A percentile compares a stretch with the other conserved stretches of the same genome.
Conservation (phyloP, 2,329 filamentous ascomycete species). For the Fusarium mexicanum region DNA sequence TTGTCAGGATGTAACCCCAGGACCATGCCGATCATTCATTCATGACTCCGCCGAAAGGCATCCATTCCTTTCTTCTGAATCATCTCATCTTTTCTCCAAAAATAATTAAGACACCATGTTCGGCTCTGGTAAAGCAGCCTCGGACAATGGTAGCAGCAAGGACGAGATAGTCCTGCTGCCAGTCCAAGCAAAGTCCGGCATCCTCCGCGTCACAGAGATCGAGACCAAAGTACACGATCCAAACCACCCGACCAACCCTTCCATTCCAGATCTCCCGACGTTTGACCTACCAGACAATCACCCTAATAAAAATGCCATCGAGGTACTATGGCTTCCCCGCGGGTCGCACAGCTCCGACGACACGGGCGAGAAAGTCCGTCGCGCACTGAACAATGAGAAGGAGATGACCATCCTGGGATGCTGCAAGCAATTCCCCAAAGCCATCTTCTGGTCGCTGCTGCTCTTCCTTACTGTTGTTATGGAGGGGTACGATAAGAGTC, state of each 20-base stretch:
- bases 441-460: slow-evolving; percentile 31
- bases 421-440: slow-evolving; percentile 32
- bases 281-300: slow-evolving; percentile 29
- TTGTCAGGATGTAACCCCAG: slow-evolving; percentile 14
- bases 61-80: slow-evolving; percentile 24
- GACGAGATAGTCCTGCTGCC: slow-evolving; percentile 34
- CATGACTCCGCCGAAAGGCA: slow-evolving; percentile 27
- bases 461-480: slow-evolving; percentile 38
- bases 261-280: slow-evolving; percentile 7
- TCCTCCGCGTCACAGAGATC: slow-evolving; percentile 30
- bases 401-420: slow-evolving; percentile 31
- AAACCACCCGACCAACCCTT: not conserved
- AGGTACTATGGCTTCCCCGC: slow-evolving; percentile 34
- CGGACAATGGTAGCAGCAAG: slow-evolving; percentile 32
- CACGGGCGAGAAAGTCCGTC: slow-evolving; percentile 31
- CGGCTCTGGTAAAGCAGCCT: slow-evolving; percentile 20
- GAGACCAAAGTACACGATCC: slow-evolving; percentile 28
- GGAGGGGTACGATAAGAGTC: slow-evolving; percentile 34
- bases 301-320: slow-evolving; percentile 18
- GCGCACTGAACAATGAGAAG: slow-evolving; percentile 31
- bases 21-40: slow-evolving; percentile 18
- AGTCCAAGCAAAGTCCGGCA: slow-evolving; percentile 19
- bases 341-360: slow-evolving; percentile 34
- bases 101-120: slow-evolving; percentile 17
- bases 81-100: not conserved